Evolutionary conservation across 768 basidiomycete genomes (phyloP), one percentile per base, ranked within the genome.

Genomic region (Daedaleopsis sinensis): DNA sequence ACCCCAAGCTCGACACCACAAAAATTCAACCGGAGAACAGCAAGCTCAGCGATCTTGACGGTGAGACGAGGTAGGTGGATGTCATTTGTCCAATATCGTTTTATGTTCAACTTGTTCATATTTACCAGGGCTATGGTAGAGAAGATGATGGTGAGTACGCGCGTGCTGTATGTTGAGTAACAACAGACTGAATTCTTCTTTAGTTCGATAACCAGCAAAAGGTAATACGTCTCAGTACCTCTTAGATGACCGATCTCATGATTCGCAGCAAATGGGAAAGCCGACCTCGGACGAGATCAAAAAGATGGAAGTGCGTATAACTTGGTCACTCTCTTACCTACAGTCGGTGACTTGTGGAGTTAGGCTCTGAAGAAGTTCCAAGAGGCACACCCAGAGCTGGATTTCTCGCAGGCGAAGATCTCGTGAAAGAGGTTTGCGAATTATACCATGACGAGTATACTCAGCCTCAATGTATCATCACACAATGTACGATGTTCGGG

Each of bases 21-120:
- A 98, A 97, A 79, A 98, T 99, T 66, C 89, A 90, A 68, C 97
- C 97, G 2, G 86, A 89, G 69, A 96, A 98, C 73, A 95, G 95
- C 72, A 96, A 97, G 72, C 81, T 99, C 55, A 91, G 94, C 72
- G 97, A 99, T 70, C 83, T 99, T 21, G 97, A 99, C 69, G 91
- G 90, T 12, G 96, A 98, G 73, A 98, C 96, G 0, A 86, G 93
- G 93, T 89, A 66, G 37, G 76, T 63, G 12, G 18, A 8, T n/a
- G n/a, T 42, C 27, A 9, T 21, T 38, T 21, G 42, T 32, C 16
- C 5, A 16, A 27, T 15, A 55, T n/a, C n/a, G n/a, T n/a, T n/a
- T n/a, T n/a, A n/a, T 27, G 36, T 32, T 9, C 10, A 49, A 52
- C 27, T 52, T 21, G 42, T 51, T 66, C 39, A 2, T 46, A 13